Conservation (phyloP, 148 eudicot species). For the Fagopyrum tataricum region DNA sequence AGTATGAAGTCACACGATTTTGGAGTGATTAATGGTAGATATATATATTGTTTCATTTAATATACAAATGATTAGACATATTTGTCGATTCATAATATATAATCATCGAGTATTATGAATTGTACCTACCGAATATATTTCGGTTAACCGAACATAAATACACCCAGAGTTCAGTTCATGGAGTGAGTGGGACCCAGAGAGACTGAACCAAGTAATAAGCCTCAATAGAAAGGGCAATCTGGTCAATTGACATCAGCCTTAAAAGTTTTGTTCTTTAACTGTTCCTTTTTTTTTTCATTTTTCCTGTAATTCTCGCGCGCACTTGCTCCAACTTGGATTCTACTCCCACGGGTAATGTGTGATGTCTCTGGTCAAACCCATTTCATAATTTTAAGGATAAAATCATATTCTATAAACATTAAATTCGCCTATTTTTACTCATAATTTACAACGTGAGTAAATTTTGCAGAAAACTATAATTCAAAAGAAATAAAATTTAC, state of each 20-base stretch:
- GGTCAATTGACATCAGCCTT: not conserved
- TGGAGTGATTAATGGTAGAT: no score
- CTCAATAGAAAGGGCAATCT: not conserved
- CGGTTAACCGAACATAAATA: no score
- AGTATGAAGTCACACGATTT: no score
- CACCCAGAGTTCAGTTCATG: not conserved
- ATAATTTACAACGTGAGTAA: not conserved
- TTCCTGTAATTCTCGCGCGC: not conserved
- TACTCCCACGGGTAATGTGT: not conserved
- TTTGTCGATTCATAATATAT: not conserved
- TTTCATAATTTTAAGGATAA: not conserved
- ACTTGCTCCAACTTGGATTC: not conserved
- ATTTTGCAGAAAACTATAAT: not conserved
- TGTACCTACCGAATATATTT: not conserved
- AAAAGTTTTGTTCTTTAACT: conserved; percentile 5
- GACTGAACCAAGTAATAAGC: no score
- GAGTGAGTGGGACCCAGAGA: not conserved
- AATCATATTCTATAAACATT: not conserved
- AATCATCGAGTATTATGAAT: not conserved
- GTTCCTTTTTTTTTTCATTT: not conserved
- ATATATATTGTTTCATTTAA: no score
- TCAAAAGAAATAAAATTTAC: no score
- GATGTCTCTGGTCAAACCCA: not conserved
- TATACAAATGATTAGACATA: no score
- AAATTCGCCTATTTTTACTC: not conserved